Percentiles rank a stretch among this genome's conserved stretches.
Conservation (phyloP, 176 grass and related monocot species). For the Paspalum notatum region DNA sequence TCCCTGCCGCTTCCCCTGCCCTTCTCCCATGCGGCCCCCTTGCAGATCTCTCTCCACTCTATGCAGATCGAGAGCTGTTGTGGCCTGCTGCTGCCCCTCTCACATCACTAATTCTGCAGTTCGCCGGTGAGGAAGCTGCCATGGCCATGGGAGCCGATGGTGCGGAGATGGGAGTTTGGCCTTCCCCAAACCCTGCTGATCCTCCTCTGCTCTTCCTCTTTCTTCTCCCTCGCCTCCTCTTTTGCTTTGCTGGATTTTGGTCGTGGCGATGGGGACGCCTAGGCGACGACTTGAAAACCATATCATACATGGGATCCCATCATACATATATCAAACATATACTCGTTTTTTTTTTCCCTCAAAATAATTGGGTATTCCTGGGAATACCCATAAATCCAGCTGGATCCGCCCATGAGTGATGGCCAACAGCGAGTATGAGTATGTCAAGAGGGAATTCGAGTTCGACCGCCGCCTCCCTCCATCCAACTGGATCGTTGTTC, state of each 20-base stretch:
- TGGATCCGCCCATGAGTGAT: no score
- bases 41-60: background rate
- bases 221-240: background rate
- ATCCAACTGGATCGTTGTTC: slow-evolving; percentile 75
- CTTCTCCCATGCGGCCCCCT: background rate
- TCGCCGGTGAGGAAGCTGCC: background rate
- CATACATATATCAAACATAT: no score
- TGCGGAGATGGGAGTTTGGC: background rate
- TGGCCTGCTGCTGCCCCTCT: background rate
- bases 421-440: slow-evolving; percentile 81
- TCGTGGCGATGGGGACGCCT: no score
- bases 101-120: background rate
- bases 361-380: no score
- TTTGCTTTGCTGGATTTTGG: background rate
- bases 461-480: slow-evolving; percentile 56
- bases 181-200: no score
- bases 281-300: no score
- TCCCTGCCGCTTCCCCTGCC: background rate
- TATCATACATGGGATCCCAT: no score
- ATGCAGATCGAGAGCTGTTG: background rate
- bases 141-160: background rate
- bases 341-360: no score
- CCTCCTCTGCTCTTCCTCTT: background rate
- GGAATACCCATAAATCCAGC: no score
- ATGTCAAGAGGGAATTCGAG: slow-evolving; percentile 78